Evolutionary conservation across 306 rosid species (phyloP), one percentile per base, ranked within the genome.

Genomic region (Prosopis cineraria): DNA sequence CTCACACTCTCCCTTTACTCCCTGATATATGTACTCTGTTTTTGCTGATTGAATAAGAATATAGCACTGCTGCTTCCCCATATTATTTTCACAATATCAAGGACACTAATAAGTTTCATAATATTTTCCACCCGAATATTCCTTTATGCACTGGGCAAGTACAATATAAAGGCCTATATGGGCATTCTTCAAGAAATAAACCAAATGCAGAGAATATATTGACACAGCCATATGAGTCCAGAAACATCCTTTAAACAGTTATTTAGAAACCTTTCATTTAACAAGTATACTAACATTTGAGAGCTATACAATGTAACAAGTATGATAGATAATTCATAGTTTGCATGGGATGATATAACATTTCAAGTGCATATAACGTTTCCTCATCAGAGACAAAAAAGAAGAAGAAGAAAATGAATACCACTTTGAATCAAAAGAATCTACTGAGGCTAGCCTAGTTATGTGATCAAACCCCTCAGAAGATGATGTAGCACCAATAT

Each of bases 401-500:
- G n/a, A n/a, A n/a, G n/a, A 75, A 33, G 68, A 81, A 53, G 53
- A 10, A 66, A 19, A 55, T 64, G 72, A 82, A 22, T 90, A 96
- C 99, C 99, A 96, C 83, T 91, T 96, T 56, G 99, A 96, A 86
- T 96, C 99, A 24, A 96, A 96, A 73, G 99, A 96, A 82, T 96
- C 99, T 22, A 96, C 93, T 44, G 99, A 93, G 70, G 98, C 99
- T 13, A 96, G 96, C 80, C 98, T 89, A 53, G 96, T 90, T 47
- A 93, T 58, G 70, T 85, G 87, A 62, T 80, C 80, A 70, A 85
- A 70, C 80, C 88, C 87, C 3, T 95, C 97, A 0, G 91, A 84
- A 69, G 97, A 48, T 48, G 87, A 68, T 48, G 95, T 31, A 60
- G 95, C 84, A 69, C 87, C 83, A 60, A 45, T 17, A 68, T 69